These are phyloP conservation scores for Candida wancherniae DNA, from an alignment of 805 yeast species.

Conservation along the genomic window DNA sequence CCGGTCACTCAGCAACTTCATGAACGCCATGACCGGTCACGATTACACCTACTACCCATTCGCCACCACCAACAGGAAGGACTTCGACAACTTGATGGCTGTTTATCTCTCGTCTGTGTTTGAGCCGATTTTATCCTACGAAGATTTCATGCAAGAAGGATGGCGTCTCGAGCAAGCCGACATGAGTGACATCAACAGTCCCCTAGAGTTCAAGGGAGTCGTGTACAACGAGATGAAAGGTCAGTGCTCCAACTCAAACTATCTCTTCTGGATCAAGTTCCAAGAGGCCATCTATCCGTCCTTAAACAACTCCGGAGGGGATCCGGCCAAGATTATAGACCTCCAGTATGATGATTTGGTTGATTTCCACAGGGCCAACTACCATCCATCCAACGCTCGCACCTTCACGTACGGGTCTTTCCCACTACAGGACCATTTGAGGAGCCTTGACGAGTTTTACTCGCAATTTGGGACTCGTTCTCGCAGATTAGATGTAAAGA, in stretches of 20 bases:
- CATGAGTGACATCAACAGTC: conserved; percentile 51
- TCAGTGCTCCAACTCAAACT: conserved; percentile 83
- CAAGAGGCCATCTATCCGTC: conserved; percentile 82
- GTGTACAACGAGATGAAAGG: conserved; percentile 99
- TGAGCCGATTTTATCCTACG: conserved; percentile 69
- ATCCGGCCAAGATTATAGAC: conserved; percentile 74
- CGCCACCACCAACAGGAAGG: conserved; percentile 84
- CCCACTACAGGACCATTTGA: conserved; percentile 56
- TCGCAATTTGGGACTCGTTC: conserved; percentile 49
- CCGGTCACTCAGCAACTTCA: conserved; percentile 88
- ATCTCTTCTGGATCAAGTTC: conserved; percentile 78
- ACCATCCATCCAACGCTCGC: conserved; percentile 86
- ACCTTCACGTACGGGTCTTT: conserved; percentile 86
- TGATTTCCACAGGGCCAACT: conserved; percentile 67
- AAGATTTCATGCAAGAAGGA: conserved; percentile 93
- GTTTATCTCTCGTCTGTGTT: conserved; percentile 87
- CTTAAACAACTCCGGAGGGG: conserved; percentile 89
- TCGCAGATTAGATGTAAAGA: conserved; percentile 24
- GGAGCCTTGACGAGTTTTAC: conserved; percentile 50
- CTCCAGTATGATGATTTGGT: conserved; percentile 70
- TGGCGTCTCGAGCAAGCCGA: conserved; percentile 87
- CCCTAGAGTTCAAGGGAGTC: conserved; percentile 83
- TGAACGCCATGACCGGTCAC: conserved; percentile 99
- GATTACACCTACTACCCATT: conserved; percentile 96
- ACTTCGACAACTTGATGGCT: conserved; percentile 75